phyloP scores from a whole-genome alignment of 768 basidiomycete species.

The Tulasnella sp. region DNA sequence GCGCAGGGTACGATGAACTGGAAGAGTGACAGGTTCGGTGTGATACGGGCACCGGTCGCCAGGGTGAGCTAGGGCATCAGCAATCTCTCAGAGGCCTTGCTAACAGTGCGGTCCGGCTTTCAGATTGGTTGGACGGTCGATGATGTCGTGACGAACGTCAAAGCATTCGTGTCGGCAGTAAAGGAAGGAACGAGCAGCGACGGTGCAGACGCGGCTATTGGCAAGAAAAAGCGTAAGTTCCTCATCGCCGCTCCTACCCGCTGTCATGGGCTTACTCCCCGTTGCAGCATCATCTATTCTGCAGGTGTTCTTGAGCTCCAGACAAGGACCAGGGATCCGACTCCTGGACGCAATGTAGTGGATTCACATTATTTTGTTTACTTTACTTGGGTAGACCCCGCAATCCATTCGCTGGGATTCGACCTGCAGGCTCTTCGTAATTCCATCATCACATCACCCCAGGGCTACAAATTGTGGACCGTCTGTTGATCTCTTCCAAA shows the following conservation, averaged over 20 bases:
- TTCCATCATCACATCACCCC: not conserved
- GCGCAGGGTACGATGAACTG: constrained; percentile 84
- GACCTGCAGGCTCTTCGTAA: not conserved
- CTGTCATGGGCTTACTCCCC: constrained; percentile 5
- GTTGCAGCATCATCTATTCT: constrained; percentile 66
- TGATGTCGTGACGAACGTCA: constrained; percentile 75
- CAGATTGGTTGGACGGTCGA: constrained; percentile 71
- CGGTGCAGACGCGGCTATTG: constrained; percentile 45
- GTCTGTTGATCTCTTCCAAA: no score
- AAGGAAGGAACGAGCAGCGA: constrained; percentile 57
- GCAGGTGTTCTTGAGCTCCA: constrained; percentile 80
- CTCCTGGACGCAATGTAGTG: constrained; percentile 61
- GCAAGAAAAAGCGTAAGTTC: constrained; percentile 49
- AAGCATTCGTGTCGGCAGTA: constrained; percentile 68
- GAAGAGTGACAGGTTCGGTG: constrained; percentile 85
- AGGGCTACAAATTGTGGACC: not conserved
- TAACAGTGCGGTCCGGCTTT: not conserved
- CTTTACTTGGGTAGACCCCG: not conserved
- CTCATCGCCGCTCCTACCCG: not conserved
- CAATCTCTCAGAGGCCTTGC: not conserved
- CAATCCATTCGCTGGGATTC: not conserved
- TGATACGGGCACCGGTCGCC: constrained; percentile 76
- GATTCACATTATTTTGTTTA: not conserved
- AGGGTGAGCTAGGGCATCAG: constrained; percentile 49
- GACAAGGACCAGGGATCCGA: constrained; percentile 84